Conservation (phyloP, 305 asterid genomes). For the Fraxinus angustifolia region DNA sequence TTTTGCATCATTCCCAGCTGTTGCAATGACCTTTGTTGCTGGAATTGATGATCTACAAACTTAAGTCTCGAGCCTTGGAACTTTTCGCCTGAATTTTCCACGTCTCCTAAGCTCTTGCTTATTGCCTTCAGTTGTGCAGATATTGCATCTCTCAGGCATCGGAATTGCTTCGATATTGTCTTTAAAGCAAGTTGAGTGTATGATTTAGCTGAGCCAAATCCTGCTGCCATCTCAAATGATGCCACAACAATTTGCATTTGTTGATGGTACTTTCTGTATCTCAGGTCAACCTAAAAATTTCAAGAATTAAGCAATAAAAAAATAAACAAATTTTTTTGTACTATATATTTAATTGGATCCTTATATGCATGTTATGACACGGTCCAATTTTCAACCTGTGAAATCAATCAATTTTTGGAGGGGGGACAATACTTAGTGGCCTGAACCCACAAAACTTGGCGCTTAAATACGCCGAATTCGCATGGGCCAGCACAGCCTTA, state of each 20-base stretch:
- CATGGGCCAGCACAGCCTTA: conserved; percentile 23
- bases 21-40: conserved; percentile 52
- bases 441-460: conserved; percentile 27
- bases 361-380: background rate
- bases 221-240: conserved; percentile 63
- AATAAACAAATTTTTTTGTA: background rate
- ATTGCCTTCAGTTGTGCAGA: conserved; percentile 41
- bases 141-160: conserved; percentile 55
- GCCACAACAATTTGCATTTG: conserved; percentile 58
- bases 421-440: conserved; percentile 19
- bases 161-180: conserved; percentile 59
- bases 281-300: conserved; percentile 54
- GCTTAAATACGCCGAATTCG: conserved; percentile 20
- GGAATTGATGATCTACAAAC: conserved; percentile 42
- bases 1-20: conserved; percentile 54
- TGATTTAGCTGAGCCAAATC: conserved; percentile 53
- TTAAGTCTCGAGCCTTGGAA: conserved; percentile 40
- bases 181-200: conserved; percentile 61
- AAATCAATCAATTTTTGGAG: conserved; percentile 7
- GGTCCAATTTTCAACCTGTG: background rate
- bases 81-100: conserved; percentile 24
- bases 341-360: background rate
- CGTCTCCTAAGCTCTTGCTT: conserved; percentile 48
- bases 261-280: conserved; percentile 54
- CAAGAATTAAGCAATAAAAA: background rate